Evolutionary conservation across 768 basidiomycete genomes (phyloP), one percentile per base, ranked within the genome.

Genomic region (Lentinula sp.): DNA sequence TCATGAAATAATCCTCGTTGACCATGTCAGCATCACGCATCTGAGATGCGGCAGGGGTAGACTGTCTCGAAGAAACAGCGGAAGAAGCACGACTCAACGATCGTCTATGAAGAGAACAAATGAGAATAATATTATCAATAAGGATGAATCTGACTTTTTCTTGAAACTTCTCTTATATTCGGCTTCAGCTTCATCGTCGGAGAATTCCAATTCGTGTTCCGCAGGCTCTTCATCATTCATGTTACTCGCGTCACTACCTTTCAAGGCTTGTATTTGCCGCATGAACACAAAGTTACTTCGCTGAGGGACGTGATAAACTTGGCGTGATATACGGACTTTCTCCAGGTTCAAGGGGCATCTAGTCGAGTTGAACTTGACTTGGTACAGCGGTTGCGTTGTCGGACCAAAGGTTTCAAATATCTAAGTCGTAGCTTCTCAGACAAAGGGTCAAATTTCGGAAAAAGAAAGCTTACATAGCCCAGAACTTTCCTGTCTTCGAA

Each of bases 381-480:
- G 89, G 70, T 98, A 98, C 61, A 96, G 76, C 5, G 96, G 96
- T 62, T 91, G 88, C 18, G 83, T 81, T 8, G 95, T 93, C 2
- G 96, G 94, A 9, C 96, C 96, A 73, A 98, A 98, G 0, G 95
- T 97, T 74, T 98, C 96, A 69, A 89, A 91, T 57, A 98, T 79
- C 93, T 95, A 54, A 62, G 63, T 68, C 54, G 35, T 54, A 61
- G 43, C 60, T 66, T 65, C 63, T 56, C 28, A 50, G 59, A 59
- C 49, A 49, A 39, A 49, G 31, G 31, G n/a, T 62, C 40, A 46
- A 62, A 35, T 57, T 32, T 23, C 50, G 43, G 52, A 39, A 39
- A 21, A 45, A 35, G 39, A 51, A 23, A 57, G 18, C 80, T 75
- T 73, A 96, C 95, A 72, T 89, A 87, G 49, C 96, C 96, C 67